A percentile compares a stretch with the other conserved stretches of the same genome.
phyloP scores from a whole-genome alignment of 1,139 yeast species.

The Magnusiomyces suaveolens region DNA sequence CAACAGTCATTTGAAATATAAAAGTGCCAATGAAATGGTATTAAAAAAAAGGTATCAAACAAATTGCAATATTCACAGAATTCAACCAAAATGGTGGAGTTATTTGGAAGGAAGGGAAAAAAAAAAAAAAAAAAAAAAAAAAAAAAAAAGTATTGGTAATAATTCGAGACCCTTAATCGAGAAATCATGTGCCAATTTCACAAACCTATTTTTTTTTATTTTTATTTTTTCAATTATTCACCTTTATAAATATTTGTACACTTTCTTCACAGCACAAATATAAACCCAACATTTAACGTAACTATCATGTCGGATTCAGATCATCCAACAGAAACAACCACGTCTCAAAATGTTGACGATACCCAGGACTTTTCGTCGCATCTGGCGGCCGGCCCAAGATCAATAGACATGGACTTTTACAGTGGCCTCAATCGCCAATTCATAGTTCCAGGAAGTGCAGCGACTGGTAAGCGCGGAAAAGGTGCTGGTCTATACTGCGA shows the following conservation, averaged over 20 bases:
- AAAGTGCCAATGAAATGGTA: not conserved
- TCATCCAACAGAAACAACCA: not conserved
- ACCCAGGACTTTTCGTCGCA: not conserved
- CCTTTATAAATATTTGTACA: not conserved
- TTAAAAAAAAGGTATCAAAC: not conserved
- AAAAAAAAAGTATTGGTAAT: not conserved
- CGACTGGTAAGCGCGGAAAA: conserved; percentile 44
- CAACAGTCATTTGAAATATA: conserved; percentile 11
- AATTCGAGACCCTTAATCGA: not conserved
- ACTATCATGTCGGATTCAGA: not conserved
- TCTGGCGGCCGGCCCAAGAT: not conserved
- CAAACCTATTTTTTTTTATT: not conserved
- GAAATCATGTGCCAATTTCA: not conserved
- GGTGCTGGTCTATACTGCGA: conserved; percentile 80
- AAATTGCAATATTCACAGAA: not conserved
- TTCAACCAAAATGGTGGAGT: not conserved
- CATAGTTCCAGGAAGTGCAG: conserved; percentile 38
- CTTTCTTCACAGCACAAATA: not conserved
- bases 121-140: not conserved
- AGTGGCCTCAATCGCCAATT: conserved; percentile 39
- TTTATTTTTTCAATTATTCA: not conserved
- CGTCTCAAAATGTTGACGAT: not conserved
- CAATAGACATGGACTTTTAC: conserved; percentile 26
- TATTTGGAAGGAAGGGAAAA: not conserved
- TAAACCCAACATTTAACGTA: not conserved